phyloP scores from a whole-genome alignment of 768 basidiomycete species.

The Phylloporus sp. region DNA sequence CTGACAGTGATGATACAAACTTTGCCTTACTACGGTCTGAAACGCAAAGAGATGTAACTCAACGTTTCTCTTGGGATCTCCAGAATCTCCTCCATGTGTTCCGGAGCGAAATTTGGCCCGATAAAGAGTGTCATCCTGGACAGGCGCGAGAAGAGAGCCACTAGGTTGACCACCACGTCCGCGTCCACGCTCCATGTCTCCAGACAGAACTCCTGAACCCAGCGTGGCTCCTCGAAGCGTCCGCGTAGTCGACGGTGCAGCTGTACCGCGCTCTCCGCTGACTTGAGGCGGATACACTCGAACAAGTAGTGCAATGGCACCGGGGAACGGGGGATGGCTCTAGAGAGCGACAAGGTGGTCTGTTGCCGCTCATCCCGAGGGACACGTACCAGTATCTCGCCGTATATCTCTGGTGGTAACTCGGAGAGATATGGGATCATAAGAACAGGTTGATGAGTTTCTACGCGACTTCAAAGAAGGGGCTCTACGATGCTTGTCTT shows the following conservation, averaged over 20 bases:
- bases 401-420: constrained; percentile 66
- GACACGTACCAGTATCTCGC: constrained; percentile 50
- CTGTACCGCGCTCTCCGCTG: constrained; percentile 47
- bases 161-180: constrained; percentile 66
- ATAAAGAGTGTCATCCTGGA: constrained; percentile 55
- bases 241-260: constrained; percentile 54
- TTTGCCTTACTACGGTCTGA: constrained; percentile 72
- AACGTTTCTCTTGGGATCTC: constrained; percentile 44
- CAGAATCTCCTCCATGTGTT: constrained; percentile 72
- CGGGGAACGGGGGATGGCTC: constrained; percentile 56
- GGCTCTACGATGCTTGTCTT: constrained; percentile 28
- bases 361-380: constrained; percentile 43
- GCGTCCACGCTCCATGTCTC: constrained; percentile 71
- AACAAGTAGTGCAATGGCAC: constrained; percentile 58
- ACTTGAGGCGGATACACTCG: constrained; percentile 46
- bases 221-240: constrained; percentile 27
- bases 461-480: constrained; percentile 9
- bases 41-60: constrained; percentile 56
- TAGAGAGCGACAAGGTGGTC: constrained; percentile 53
- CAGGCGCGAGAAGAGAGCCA: constrained; percentile 51
- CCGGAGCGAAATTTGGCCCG: constrained; percentile 74
- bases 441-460: no score
- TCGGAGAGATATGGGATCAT: constrained; percentile 24
- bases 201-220: constrained; percentile 48
- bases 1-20: background rate